Conservation (phyloP, 2,329 filamentous ascomycete genomes). For the Phyllosticta citriasiana region DNA sequence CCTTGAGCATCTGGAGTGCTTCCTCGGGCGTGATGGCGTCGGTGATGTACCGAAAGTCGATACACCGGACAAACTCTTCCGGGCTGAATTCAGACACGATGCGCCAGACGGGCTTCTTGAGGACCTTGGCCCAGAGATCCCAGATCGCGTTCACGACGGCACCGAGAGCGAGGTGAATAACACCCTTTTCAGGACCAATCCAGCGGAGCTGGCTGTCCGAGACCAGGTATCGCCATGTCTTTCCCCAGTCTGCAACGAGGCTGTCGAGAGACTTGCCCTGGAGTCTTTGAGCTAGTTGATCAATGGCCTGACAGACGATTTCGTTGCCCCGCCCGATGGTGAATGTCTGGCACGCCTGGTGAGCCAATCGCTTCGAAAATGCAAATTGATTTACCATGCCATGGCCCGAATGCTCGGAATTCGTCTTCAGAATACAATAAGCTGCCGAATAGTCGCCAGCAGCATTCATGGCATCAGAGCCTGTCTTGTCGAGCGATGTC, state of each 20-base stretch:
- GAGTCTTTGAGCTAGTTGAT: constrained; percentile 66
- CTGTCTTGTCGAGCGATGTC: constrained; percentile 94
- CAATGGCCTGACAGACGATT: constrained; percentile 78
- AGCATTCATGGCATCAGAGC: constrained; percentile 93
- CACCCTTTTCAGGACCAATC: constrained; percentile 91
- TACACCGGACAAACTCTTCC: constrained; percentile 75
- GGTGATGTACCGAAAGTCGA: constrained; percentile 92
- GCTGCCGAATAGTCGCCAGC: constrained; percentile 86
- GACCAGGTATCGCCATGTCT: constrained; percentile 87
- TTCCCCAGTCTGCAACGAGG: constrained; percentile 70
- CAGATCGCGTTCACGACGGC: constrained; percentile 86
- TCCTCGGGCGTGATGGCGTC: constrained; percentile 85
- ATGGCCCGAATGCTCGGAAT: constrained; percentile 60
- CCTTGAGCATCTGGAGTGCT: constrained; percentile 60
- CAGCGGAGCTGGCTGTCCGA: constrained; percentile 83
- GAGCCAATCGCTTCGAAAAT: background rate
- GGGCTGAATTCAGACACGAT: constrained; percentile 85
- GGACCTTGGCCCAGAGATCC: constrained; percentile 88
- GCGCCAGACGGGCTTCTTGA: constrained; percentile 81
- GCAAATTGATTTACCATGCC: constrained; percentile 52
- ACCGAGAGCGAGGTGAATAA: constrained; percentile 83
- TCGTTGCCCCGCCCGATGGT: constrained; percentile 87
- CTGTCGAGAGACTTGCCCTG: constrained; percentile 63
- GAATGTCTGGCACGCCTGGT: constrained; percentile 45
- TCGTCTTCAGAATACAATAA: constrained; percentile 85